Evolutionary conservation across 352 stramenopile species (phyloP), one percentile per base, ranked within the genome.

Genomic region (Globisporangium mamillatum): DNA sequence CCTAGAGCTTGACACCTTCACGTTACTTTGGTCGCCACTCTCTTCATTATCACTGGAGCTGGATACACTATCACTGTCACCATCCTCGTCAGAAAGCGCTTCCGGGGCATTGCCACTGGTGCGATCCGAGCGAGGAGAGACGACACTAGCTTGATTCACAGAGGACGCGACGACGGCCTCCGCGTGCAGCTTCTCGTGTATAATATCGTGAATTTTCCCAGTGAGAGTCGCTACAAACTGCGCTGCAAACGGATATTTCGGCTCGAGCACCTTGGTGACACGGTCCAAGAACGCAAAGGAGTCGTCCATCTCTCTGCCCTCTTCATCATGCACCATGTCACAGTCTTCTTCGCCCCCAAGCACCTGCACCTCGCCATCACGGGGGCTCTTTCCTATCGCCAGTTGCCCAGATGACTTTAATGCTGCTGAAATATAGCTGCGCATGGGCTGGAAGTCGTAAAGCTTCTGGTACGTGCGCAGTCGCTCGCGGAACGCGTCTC

Each of bases 151-250:
- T 41, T 32, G 41, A 50, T 50, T 50, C 16, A 50, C 18, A 8
- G 54, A 24, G 4, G 61, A 36, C 3, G 29, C 38, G 24, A 16
- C 57, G 32, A 50, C 4, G 3, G 68, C 64, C 38, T 78, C 73
- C 10, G 64, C 18, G 18, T 59, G 70, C 7, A 76, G 25, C 50
- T 71, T 76, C 3, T 57, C 36, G n/a, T 71, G 70, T 54, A 78
- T 63, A 1, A 75, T 36, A 2, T 57, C 59, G 38, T 63, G 52
- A 4, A 75, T 67, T 25, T 65, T 48, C 12, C 44, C 14, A 5
- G 60, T n/a, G 3, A 78, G 56, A 4, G 55, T 44, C 20, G 27
- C 48, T 25, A 76, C 57, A n/a, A 78, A 76, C 53, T 74, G 70
- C n/a, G 58, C 59, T 0, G 70, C 67, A 32, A 74, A 57, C 14